These are phyloP conservation scores for Fusarium sp. DNA, from an alignment of 2,329 filamentous ascomycete genomes.

Conservation along the genomic window DNA sequence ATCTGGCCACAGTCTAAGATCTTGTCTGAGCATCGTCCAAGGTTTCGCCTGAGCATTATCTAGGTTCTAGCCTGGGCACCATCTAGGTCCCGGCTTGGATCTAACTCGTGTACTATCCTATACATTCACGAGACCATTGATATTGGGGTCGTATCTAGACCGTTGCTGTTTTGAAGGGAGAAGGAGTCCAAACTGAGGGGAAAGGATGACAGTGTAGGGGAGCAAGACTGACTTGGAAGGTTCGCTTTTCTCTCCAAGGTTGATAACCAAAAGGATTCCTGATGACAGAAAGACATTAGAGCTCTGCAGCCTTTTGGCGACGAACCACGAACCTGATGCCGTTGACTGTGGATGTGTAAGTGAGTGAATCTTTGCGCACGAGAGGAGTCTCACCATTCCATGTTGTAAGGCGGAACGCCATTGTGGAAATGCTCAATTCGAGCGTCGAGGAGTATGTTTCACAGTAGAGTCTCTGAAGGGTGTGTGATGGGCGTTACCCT, in stretches of 20 bases:
- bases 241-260: slow-evolving; percentile 77
- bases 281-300: slow-evolving; percentile 1
- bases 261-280: slow-evolving; percentile 83
- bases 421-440: slow-evolving; percentile 48
- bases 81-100: background rate
- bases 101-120: background rate
- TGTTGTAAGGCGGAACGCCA: slow-evolving; percentile 81
- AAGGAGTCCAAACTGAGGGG: background rate
- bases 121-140: background rate
- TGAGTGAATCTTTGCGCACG: slow-evolving; percentile 9
- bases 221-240: slow-evolving; percentile 64
- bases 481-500: background rate
- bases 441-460: background rate
- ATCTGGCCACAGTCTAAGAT: background rate
- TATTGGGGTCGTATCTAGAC: background rate
- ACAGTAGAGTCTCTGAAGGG: background rate
- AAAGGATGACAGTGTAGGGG: background rate
- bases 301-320: background rate
- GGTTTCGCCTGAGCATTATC: background rate
- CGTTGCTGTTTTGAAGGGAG: background rate
- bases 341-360: slow-evolving; percentile 64
- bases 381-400: slow-evolving; percentile 72
- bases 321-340: slow-evolving; percentile 70
- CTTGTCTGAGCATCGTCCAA: background rate
- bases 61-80: background rate